Base-by-base conservation (phyloP, 306 rosid genomes). In the Mimosa bimucronata region DNA sequence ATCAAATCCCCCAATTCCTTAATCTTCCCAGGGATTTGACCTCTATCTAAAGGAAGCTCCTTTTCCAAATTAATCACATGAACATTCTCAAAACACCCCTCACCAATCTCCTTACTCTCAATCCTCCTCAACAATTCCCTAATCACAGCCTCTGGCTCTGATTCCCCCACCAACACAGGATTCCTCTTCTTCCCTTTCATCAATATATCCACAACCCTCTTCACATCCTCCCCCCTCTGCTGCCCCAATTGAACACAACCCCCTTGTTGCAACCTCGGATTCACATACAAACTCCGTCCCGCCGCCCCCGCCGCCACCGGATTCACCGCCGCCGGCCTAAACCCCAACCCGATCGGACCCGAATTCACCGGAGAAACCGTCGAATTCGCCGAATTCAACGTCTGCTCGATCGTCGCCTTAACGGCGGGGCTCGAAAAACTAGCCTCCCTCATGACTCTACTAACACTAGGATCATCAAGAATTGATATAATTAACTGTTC, bases 401-500 rank as follows among this genome's bases (percentile, higher is more conserved):
- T 88, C 62, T 93, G 94, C 46, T 93, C 99, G 62, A 96, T 93
- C 8, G 97, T 90, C 38, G 94, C 89, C 44, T 96, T 96, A 1
- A 96, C 98, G 0, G 98, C 97, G 1, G 99, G 98, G 55, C 97
- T 91, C 0, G 98, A 93, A 61, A 96, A 96, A 53, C 97, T 93
- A 2, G 99, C 99, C 19, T 96, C 99, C 4, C 98, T 79, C 99
- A 96, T 96, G 34, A 96, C 98, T 58, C 99, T 83, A 81, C 99
- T 96, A 1, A 96, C 99, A 77, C 98, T 96, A 0, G 99, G 99
- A 78, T 96, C 99, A 41, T 96, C 99, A 16, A 96, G 97, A 55
- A 93, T 96, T 2, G 99, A 96, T 40, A 96, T 93, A 65, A 96
- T 93, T 19, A 96, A 86, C 81, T 96, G 99, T 31, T 96, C 98